Percentiles rank a stretch among this genome's conserved stretches.
Evolutionary conservation across 2,329 filamentous ascomycete species (phyloP).

Genomic region (Penicillium occitanis): DNA sequence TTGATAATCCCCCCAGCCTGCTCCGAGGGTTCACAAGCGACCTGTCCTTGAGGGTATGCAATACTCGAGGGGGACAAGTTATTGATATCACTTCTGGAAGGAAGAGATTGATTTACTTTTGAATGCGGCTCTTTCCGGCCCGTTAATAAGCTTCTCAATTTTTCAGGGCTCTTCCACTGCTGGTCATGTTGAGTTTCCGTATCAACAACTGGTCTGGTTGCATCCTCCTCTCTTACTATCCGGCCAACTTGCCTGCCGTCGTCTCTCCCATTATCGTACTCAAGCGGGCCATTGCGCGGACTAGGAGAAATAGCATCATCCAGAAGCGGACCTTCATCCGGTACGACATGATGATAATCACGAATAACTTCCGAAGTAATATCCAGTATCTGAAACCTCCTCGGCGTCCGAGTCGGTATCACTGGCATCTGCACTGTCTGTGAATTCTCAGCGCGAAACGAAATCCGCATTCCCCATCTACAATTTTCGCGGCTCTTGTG

Average conservation of each 20-base stretch:
- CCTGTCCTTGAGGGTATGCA: background rate
- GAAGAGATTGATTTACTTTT: background rate
- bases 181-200: background rate
- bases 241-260: background rate
- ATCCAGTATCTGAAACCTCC: constrained; percentile 7
- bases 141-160: no score
- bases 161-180: background rate
- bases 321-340: background rate
- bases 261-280: background rate
- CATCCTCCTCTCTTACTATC: background rate
- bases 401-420: background rate
- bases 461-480: constrained; percentile 13
- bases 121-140: background rate
- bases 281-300: background rate
- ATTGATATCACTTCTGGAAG: background rate
- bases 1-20: background rate
- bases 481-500: constrained; percentile 6
- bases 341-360: constrained; percentile 11
- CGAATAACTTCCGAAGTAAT: constrained; percentile 12
- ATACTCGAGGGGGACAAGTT: background rate
- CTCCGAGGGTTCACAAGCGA: background rate
- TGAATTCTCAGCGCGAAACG: constrained; percentile 9
- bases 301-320: background rate
- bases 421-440: constrained; percentile 10
- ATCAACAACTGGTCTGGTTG: background rate